A percentile compares a stretch with the other conserved stretches of the same genome.
These are phyloP conservation scores for Fusarium duplospermum DNA, from an alignment of 2,329 filamentous ascomycete species.

Conservation along the genomic window DNA sequence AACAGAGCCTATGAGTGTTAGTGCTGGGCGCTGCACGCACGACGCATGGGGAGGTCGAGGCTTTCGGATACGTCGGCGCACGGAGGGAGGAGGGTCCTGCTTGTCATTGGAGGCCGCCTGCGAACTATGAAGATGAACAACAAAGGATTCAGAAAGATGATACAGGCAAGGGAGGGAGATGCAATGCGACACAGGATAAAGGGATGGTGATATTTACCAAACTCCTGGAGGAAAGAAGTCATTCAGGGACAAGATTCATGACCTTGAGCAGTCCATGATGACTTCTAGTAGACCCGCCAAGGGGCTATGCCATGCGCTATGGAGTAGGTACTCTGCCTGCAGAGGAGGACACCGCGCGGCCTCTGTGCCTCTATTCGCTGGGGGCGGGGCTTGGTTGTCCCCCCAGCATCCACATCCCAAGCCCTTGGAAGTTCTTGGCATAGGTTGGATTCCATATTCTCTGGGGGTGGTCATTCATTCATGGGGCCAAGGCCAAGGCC, in stretches of 20 bases:
- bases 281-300: neutral
- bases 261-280: neutral
- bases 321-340: neutral
- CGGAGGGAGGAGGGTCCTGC: neutral
- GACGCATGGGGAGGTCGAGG: neutral
- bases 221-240: neutral
- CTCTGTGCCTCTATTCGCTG: conserved; percentile 22
- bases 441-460: neutral
- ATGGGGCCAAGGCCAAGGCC: neutral
- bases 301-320: conserved; percentile 30
- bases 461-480: neutral
- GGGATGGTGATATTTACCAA: neutral
- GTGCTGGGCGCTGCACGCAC: neutral
- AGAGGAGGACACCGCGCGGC: conserved; percentile 28
- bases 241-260: neutral
- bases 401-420: conserved; percentile 31
- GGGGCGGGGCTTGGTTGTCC: conserved; percentile 30
- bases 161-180: neutral
- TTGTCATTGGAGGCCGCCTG: conserved; percentile 2
- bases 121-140: neutral
- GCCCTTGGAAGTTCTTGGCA: conserved; percentile 22
- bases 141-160: neutral
- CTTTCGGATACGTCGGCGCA: conserved; percentile 8
- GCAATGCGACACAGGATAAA: neutral
- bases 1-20: neutral